A percentile compares a stretch with the other conserved stretches of the same genome.
These are phyloP conservation scores for Rhizopus stolonifer DNA, from an alignment of 371 early-diverging fungal genomes.

Conservation along the genomic window DNA sequence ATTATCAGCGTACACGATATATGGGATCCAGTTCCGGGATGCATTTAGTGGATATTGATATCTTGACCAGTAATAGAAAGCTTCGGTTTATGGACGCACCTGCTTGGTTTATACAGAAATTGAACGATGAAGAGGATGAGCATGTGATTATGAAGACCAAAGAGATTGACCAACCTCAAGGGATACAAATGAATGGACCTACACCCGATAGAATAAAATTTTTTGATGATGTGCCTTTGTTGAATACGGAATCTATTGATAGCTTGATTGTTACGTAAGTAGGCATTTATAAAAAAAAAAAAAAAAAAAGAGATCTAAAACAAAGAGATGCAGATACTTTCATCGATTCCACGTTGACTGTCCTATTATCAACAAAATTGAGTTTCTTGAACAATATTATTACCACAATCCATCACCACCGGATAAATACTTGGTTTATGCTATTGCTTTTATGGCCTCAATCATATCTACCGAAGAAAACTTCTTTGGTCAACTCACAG, in stretches of 20 bases:
- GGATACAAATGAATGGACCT: neutral
- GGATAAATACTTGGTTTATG: constrained; percentile 34
- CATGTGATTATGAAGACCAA: constrained; percentile 40
- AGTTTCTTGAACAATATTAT: constrained; percentile 41
- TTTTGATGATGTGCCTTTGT: constrained; percentile 27
- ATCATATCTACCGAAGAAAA: constrained; percentile 11
- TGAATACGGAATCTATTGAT: constrained; percentile 32
- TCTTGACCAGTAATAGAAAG: constrained; percentile 16
- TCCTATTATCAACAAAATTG: constrained; percentile 41
- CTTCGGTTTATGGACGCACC: constrained; percentile 21
- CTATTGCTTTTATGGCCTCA: constrained; percentile 28
- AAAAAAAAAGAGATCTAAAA: no score
- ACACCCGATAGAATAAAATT: constrained; percentile 12
- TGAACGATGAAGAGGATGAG: constrained; percentile 39
- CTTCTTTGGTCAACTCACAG: constrained; percentile 12
- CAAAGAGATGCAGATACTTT: constrained; percentile 49
- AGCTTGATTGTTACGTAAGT: constrained; percentile 33
- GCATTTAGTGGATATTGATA: constrained; percentile 24
- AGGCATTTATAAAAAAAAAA: neutral
- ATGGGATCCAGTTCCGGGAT: constrained; percentile 40
- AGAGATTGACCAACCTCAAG: constrained; percentile 7
- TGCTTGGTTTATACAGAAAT: constrained; percentile 35
- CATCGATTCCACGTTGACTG: constrained; percentile 27
- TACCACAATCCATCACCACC: constrained; percentile 33
- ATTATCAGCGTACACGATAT: constrained; percentile 42